A percentile compares a stretch with the other conserved stretches of the same genome.
These are phyloP conservation scores for Escovopsis sp. DNA, from an alignment of 2,329 filamentous ascomycete genomes.

Conservation along the genomic window DNA sequence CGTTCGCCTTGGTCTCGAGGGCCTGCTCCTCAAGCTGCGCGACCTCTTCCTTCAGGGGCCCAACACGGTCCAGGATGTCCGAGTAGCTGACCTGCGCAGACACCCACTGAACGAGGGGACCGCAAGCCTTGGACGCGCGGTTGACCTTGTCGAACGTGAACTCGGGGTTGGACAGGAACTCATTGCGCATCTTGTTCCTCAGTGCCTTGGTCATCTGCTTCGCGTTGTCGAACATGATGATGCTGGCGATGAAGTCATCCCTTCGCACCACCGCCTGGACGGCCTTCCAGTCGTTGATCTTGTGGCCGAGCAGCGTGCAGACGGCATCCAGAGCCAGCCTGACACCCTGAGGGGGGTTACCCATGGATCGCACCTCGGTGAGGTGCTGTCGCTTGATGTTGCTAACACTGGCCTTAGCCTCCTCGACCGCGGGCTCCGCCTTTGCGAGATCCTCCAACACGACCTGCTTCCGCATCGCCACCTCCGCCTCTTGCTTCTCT, in stretches of 20 bases:
- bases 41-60: slow-evolving; percentile 83
- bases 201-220: slow-evolving; percentile 77
- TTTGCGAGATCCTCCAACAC: slow-evolving; percentile 77
- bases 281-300: slow-evolving; percentile 78
- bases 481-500: slow-evolving; percentile 79
- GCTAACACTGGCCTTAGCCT: slow-evolving; percentile 90
- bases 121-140: slow-evolving; percentile 90
- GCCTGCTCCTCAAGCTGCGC: slow-evolving; percentile 74
- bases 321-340: slow-evolving; percentile 91
- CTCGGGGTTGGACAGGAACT: slow-evolving; percentile 83
- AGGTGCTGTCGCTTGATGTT: slow-evolving; percentile 97
- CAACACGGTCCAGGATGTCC: slow-evolving; percentile 89
- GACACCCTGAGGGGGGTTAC: slow-evolving; percentile 79
- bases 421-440: slow-evolving; percentile 83
- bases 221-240: slow-evolving; percentile 94
- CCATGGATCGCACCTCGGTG: slow-evolving; percentile 95
- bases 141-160: slow-evolving; percentile 96
- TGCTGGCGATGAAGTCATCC: slow-evolving; percentile 96
- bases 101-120: slow-evolving; percentile 93
- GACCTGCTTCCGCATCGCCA: slow-evolving; percentile 67
- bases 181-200: slow-evolving; percentile 78
- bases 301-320: slow-evolving; percentile 85
- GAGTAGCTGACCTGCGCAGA: slow-evolving; percentile 94
- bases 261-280: slow-evolving; percentile 78
- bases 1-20: slow-evolving; percentile 83